Evolutionary conservation across 1,284 basidiomycete genomes (phyloP), one percentile per base, ranked within the genome.

Genomic region (Trametes hirsuta): DNA sequence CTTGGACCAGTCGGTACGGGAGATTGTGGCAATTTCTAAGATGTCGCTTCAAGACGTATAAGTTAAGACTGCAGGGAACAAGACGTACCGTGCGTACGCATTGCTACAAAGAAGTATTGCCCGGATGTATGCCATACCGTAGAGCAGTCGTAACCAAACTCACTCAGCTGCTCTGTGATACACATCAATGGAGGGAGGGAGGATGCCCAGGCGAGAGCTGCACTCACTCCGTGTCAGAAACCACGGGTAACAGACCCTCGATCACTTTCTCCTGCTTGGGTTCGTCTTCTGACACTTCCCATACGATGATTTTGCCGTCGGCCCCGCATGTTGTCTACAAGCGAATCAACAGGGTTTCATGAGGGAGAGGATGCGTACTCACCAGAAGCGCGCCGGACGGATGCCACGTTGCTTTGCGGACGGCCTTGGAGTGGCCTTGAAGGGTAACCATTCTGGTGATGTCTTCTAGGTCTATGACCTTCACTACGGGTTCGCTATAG

Each of bases 101-200:
- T 87, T 0, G 91, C 86, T 0, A 89, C 83, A 51, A 91, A 93
- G 74, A 99, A 97, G 74, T 89, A 85, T 57, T 91, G 86, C 22
- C 96, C 95, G 3, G 89, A 91, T 0, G 94, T 89, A 75, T 99
- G 96, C 97, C 97, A 99, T 21, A 95, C 77, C 1, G 86, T 93
- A 47, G 92, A 90, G 66, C 88, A 91, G 68, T 93, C 91, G 71
- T 87, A 84, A 64, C 75, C 75, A 68, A 84, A 90, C 67, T 84
- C 18, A 18, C 18, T 18, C 91, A 51, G 75, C 75, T 55, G 83
- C 79, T 41, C 87, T 91, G 53, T 9, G 5, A 9, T 56, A n/a
- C 57, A 8, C 4, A 12, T 56, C 4, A 52, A 35, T 35, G 10
- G 18, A 18, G 18, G 39, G n/a, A 5, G 10, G 21, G 14, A 10